Base-by-base conservation (phyloP, 345 rosid species). In the Excoecaria agallocha region DNA sequence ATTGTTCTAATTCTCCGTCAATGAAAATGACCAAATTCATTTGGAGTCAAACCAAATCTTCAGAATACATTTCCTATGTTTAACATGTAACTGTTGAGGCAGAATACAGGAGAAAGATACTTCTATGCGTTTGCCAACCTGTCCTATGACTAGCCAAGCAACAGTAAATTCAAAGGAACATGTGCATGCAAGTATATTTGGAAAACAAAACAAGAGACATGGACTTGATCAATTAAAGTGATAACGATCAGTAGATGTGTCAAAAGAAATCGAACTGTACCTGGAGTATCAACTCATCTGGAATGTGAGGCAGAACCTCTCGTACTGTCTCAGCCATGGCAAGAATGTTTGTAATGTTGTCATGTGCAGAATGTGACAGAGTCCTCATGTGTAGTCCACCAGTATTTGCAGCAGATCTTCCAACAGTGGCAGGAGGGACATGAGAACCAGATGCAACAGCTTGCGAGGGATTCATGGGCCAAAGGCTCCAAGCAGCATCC, bases 241-340 rank as follows among this genome's bases (percentile, higher is more conserved):
- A 19, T 54, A 62, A 20, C n/a, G 63, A 25, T 25, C 25, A 10
- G 6, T 24, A 68, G 17, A 25, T 6, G n/a, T 71, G 37, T 61
- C 22, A 51, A 38, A 12, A 22, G 68, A 54, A 66, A 51, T 19
- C 64, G 38, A 77, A 68, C 55, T 13, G 25, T 85, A 95, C 99
- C 99, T 91, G 91, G 71, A 89, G 85, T 77, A 95, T 95, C 74
- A 93, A 73, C 81, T 95, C 98, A 76, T 91, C 96, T 0, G 98
- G 96, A 74, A 95, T 69, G 41, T 93, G 99, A 46, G 99, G 99
- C 82, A 95, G 82, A 86, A 95, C 96, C 83, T 95, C 99, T 56
- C 93, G 82, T 45, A 93, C 99, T 56, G 94, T 89, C 82, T 90
- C 98, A 9, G 99, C 94, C 99, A 95, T 95, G 7, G 93, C 90